Evolutionary conservation across 2,329 filamentous ascomycete species (phyloP).

Genomic region (Pestalotiopsis fici): DNA sequence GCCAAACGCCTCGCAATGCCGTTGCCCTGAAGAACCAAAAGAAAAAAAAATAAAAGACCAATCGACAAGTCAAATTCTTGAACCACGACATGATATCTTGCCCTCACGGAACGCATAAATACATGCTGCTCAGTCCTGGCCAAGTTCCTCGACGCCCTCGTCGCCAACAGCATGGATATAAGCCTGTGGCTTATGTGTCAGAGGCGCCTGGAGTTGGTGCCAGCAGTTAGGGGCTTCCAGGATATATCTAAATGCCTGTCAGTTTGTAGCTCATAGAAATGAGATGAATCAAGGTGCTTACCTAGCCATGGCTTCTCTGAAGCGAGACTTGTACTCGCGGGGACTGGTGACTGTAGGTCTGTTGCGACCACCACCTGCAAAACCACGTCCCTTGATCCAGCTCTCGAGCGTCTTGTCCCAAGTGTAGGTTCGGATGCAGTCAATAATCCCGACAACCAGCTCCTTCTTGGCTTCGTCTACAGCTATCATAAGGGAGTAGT

Average conservation of each 20-base stretch:
- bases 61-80: neutral
- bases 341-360: constrained; percentile 95
- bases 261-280: neutral
- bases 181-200: constrained; percentile 21
- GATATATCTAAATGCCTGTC: constrained; percentile 57
- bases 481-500: constrained; percentile 97
- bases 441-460: constrained; percentile 95
- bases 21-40: neutral
- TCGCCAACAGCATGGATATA: constrained; percentile 21
- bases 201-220: constrained; percentile 61
- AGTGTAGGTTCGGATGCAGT: constrained; percentile 97
- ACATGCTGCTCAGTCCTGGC: neutral
- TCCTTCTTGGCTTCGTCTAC: constrained; percentile 90
- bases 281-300: constrained; percentile 37
- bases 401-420: constrained; percentile 99
- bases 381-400: constrained; percentile 97
- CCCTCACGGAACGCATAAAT: no score
- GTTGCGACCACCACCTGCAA: constrained; percentile 74
- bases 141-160: neutral
- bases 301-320: constrained; percentile 94
- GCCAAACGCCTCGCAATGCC: constrained; percentile 7
- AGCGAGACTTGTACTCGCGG: constrained; percentile 95
- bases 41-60: neutral
- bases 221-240: constrained; percentile 75
- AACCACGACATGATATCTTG: neutral